Evolutionary conservation across 257 asterid genomes (phyloP).

Genomic region (Solanum pimpinellifolium): DNA sequence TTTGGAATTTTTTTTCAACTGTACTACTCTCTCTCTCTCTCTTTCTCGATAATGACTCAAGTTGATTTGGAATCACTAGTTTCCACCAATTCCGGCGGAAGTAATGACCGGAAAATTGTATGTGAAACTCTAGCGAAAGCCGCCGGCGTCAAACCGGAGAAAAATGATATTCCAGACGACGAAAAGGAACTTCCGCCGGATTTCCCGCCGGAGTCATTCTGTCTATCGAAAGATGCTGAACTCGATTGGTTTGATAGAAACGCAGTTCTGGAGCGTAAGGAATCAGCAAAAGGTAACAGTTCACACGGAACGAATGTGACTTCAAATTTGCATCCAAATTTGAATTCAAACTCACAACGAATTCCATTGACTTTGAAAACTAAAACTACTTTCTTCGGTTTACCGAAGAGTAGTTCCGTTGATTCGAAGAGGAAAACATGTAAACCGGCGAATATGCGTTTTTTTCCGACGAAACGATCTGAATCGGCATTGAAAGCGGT

Average conservation of each 20-base stretch:
- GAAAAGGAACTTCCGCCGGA: constrained; percentile 27
- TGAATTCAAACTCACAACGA: constrained; percentile 50
- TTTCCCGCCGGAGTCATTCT: constrained; percentile 77
- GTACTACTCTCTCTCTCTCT: neutral
- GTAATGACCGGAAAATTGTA: constrained; percentile 33
- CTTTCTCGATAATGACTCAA: constrained; percentile 33
- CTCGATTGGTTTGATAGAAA: constrained; percentile 81
- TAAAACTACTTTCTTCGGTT: constrained; percentile 41
- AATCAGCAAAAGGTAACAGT: constrained; percentile 47
- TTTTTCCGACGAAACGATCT: constrained; percentile 56
- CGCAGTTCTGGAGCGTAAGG: constrained; percentile 67
- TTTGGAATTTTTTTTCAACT: neutral
- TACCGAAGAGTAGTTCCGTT: constrained; percentile 52
- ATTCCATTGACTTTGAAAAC: constrained; percentile 30
- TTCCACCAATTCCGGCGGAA: constrained; percentile 32
- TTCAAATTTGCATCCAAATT: constrained; percentile 8
- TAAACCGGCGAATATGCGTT: constrained; percentile 30
- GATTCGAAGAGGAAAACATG: constrained; percentile 31
- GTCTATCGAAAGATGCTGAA: constrained; percentile 76
- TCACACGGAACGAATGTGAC: constrained; percentile 16
- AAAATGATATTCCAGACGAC: constrained; percentile 3
- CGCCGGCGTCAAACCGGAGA: constrained; percentile 1
- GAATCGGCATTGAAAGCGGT: constrained; percentile 29
- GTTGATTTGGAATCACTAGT: constrained; percentile 37
- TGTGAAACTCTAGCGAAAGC: constrained; percentile 30